Evolutionary conservation across 2,329 filamentous ascomycete species (phyloP).

Genomic region (Diaporthe helianthi): DNA sequence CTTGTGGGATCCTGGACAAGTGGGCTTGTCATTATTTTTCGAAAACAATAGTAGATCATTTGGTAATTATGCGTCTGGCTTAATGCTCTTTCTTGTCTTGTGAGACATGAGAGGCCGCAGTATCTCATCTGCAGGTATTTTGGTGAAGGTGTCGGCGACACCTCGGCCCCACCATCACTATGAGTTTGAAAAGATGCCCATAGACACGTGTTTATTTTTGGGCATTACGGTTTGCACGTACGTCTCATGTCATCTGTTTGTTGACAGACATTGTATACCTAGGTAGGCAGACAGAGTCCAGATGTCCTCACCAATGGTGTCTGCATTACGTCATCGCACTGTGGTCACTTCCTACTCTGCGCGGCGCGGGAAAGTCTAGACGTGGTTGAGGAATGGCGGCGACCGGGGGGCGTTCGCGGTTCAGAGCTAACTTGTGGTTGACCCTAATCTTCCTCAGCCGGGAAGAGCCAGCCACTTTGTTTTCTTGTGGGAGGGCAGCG

Average conservation of each 20-base stretch:
- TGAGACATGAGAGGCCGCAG: not conserved
- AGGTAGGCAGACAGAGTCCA: too few species aligned
- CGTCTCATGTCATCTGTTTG: not conserved
- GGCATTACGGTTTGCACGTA: not conserved
- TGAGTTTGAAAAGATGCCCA: not conserved
- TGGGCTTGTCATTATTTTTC: not conserved
- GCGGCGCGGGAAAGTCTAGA: not conserved
- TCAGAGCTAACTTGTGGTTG: not conserved
- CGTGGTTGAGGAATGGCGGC: not conserved
- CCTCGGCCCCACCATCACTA: not conserved
- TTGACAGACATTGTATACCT: not conserved
- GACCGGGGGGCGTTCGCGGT: not conserved
- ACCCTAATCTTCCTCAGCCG: not conserved
- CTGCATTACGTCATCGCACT: constrained; percentile 7
- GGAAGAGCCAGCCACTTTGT: constrained; percentile 32
- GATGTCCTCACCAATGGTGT: not conserved
- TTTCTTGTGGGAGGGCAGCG: constrained; percentile 41
- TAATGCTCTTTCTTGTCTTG: not conserved
- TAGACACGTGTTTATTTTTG: not conserved
- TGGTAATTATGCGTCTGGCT: not conserved
- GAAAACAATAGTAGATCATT: not conserved
- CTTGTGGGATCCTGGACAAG: not conserved
- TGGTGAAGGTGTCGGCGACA: not conserved
- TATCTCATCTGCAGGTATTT: not conserved
- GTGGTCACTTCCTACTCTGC: not conserved